Conservation (phyloP, 352 stramenopile genomes). For the Plasmopara halstedii region DNA sequence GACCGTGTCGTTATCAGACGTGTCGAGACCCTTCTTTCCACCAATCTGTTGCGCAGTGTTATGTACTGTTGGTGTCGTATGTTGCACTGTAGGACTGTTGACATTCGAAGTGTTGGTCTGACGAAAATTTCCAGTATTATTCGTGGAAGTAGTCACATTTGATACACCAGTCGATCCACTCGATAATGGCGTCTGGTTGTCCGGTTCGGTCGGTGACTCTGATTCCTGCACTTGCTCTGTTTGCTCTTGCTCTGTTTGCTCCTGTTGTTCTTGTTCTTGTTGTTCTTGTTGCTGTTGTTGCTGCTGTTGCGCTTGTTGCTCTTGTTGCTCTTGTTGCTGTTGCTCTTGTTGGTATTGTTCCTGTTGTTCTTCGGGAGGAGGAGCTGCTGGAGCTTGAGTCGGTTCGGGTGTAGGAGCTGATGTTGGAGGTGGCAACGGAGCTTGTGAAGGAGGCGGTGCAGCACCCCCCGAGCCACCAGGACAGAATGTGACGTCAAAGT, state of each 20-base stretch:
- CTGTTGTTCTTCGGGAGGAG: neutral
- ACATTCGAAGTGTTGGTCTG: neutral
- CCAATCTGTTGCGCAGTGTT: slow-evolving; percentile 5
- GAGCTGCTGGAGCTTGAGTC: neutral
- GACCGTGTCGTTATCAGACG: slow-evolving; percentile 12
- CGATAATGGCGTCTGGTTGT: neutral
- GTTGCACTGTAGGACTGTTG: neutral
- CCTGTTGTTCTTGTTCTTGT: too few species aligned
- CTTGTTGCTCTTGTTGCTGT: neutral
- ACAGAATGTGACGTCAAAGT: slow-evolving; percentile 64
- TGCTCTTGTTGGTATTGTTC: slow-evolving; percentile 1
- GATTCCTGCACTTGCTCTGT: slow-evolving; percentile 1
- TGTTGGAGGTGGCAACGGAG: slow-evolving; percentile 21
- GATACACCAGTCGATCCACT: neutral
- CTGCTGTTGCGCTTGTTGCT: neutral
- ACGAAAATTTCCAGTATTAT: neutral
- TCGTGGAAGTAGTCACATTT: neutral
- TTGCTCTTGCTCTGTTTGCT: too few species aligned
- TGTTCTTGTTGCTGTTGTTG: too few species aligned
- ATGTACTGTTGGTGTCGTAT: slow-evolving; percentile 1
- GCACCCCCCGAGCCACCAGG: slow-evolving; percentile 29
- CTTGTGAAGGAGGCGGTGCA: slow-evolving; percentile 18
- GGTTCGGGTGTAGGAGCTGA: slow-evolving; percentile 17
- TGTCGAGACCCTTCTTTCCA: slow-evolving; percentile 3
- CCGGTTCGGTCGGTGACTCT: neutral